A percentile compares a stretch with the other conserved stretches of the same genome.
Conservation (phyloP, 2,329 filamentous ascomycete genomes). For the Diplodia scrobiculata region DNA sequence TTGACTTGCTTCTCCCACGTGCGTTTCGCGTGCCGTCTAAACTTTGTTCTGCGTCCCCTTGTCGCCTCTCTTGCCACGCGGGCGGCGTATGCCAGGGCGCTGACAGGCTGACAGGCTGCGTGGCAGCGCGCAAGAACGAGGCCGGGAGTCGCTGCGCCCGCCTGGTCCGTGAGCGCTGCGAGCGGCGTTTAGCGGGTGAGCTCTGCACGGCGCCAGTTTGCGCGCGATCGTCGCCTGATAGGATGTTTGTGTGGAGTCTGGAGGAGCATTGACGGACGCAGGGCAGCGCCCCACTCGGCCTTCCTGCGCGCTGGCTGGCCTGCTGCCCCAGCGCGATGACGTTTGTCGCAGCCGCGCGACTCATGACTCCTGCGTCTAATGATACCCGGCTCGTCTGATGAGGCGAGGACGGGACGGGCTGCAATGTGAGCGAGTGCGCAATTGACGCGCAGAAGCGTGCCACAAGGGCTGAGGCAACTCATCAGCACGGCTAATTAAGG, state of each 20-base stretch:
- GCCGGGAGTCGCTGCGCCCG: background rate
- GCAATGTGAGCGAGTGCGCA: background rate
- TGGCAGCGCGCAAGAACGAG: background rate
- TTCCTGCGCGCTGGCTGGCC: constrained; percentile 4
- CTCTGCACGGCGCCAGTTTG: constrained; percentile 1
- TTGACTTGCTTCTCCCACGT: constrained; percentile 25
- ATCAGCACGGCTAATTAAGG: constrained; percentile 12
- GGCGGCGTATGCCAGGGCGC: background rate
- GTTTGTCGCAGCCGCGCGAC: constrained; percentile 1
- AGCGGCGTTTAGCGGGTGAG: constrained; percentile 12
- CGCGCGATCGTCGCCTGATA: constrained; percentile 23
- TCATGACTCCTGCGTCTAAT: constrained; percentile 11
- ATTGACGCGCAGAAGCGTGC: constrained; percentile 26
- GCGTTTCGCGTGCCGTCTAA: constrained; percentile 2
- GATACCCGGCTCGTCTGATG: constrained; percentile 5
- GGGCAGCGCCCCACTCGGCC: constrained; percentile 3
- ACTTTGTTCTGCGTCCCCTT: constrained; percentile 24
- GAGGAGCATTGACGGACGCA: constrained; percentile 18
- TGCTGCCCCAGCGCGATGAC: constrained; percentile 5
- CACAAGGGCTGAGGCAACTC: constrained; percentile 14
- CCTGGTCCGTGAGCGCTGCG: background rate
- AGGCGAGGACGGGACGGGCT: constrained; percentile 1
- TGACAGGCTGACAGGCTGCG: background rate
- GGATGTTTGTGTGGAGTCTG: constrained; percentile 23
- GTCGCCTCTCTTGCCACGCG: constrained; percentile 1